Base-by-base conservation (phyloP, 2,329 filamentous ascomycete species). In the Lojkania enalia region DNA sequence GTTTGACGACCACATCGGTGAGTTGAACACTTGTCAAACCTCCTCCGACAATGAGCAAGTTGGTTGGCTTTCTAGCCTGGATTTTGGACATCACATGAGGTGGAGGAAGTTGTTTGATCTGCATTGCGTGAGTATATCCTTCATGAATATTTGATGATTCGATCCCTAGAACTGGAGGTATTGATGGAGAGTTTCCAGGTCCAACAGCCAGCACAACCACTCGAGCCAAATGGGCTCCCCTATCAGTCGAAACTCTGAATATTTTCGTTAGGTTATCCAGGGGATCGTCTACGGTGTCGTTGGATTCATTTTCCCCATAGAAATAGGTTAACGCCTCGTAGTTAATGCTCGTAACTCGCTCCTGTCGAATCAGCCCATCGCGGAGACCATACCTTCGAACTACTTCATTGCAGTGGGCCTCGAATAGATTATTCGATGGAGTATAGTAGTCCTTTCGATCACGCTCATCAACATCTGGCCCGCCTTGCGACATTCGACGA, bases 21-120 rank as follows among this genome's bases (percentile, higher is more conserved):
- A 91, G 74, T 63, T 92, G 88, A 0, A 87, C 86, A 16, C 86
- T 87, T 0, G 88, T 90, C 3, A 92, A 71, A 0, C 88, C 88
- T 1, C 88, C 88, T 3, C 88, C 88, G 3, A 92, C 76, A 6
- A 92, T 77, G 5, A 90, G 74, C 5, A 91, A 66, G 48, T 84
- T 83, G 0, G 85, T 88, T 19, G 44, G 30, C 13, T 42, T 46
- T 1, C 51, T 49, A 11, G 42, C 64, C 4, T 72, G 69, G 7
- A 89, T 80, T 44, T 82, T 83, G 0, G 66, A 56, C 14, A 69
- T 66, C 1, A 89, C 67, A 2, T 77, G 60, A 0, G 72, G 64
- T 38, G 80, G 77, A 0, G 85, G 82, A 36, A 87, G 81, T 1
- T 72, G 63, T 19, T 76, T 74, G 35, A 87, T 81, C 25, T 84